Conservation (phyloP, 208 protist species). For the Porcisia hertigi region DNA sequence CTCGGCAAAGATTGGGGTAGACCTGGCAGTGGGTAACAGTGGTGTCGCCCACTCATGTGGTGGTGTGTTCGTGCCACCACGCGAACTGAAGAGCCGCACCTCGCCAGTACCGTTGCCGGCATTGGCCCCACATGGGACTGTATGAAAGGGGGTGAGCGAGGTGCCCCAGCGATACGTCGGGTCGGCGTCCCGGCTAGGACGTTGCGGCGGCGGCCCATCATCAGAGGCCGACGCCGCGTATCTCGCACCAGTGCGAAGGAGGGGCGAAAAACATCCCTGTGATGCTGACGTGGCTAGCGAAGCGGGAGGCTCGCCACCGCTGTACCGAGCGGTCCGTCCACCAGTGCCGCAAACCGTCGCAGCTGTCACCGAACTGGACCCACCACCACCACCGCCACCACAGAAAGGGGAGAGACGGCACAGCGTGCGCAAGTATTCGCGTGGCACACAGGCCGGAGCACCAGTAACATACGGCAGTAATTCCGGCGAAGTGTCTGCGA, state of each 20-base stretch:
- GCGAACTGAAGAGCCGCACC: not conserved
- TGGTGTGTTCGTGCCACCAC: not conserved
- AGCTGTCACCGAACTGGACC: not conserved
- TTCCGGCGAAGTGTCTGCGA: not conserved
- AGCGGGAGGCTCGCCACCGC: not conserved
- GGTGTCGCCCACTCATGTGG: conserved; percentile 21
- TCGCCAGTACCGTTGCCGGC: not conserved
- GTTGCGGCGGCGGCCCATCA: not conserved
- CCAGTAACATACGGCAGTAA: conserved; percentile 7
- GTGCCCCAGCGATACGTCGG: conserved; percentile 15
- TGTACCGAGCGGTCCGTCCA: not conserved
- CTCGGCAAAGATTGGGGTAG: not conserved
- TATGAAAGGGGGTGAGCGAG: conserved; percentile 24
- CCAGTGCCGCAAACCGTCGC: not conserved
- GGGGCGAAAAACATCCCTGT: not conserved
- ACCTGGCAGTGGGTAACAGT: not conserved
- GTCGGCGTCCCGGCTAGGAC: not conserved
- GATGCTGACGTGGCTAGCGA: not conserved
- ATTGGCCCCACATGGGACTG: conserved; percentile 6
- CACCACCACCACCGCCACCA: not conserved
- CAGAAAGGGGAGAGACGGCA: conserved; percentile 15
- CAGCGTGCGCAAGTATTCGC: conserved; percentile 26
- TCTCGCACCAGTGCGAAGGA: not conserved
- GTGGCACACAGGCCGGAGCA: conserved; percentile 27
- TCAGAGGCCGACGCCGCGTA: not conserved